Conservation (phyloP, 225 moss, liverwort and hornwort species). For the Pleurozium schreberi region DNA sequence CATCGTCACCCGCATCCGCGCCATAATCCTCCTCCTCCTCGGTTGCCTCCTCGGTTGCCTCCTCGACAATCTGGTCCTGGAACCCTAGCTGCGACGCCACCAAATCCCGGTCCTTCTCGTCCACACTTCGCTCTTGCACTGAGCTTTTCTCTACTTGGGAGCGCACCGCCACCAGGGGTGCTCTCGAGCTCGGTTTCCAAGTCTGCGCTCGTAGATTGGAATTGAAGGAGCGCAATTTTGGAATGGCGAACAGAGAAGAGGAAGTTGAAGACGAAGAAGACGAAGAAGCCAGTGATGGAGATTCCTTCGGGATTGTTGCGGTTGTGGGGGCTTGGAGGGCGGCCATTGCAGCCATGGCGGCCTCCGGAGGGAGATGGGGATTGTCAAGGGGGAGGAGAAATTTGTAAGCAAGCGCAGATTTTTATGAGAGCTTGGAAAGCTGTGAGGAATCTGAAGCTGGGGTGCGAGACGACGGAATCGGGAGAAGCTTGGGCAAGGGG, state of each 20-base stretch:
- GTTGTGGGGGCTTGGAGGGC: background rate
- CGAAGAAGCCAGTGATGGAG: background rate
- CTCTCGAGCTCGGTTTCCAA: background rate
- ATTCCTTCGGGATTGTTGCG: background rate
- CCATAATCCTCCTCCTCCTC: background rate
- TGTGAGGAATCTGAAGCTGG: background rate
- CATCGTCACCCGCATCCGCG: background rate
- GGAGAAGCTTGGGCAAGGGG: background rate
- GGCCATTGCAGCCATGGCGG: slow-evolving; percentile 27
- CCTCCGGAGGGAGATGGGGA: background rate
- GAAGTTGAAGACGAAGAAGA: background rate
- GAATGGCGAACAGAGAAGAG: background rate
- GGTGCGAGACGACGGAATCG: background rate
- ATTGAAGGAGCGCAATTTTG: background rate
- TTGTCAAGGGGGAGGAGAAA: background rate
- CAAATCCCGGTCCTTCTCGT: slow-evolving; percentile 49
- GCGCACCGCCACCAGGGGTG: background rate
- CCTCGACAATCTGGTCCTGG: slow-evolving; percentile 12
- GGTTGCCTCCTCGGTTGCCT: background rate
- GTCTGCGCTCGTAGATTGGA: background rate
- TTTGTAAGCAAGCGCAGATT: background rate
- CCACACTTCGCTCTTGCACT: slow-evolving; percentile 38
- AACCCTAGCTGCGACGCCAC: slow-evolving; percentile 6
- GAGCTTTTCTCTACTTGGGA: slow-evolving; percentile 47
- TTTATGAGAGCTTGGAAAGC: background rate